Evolutionary conservation across 164 flowering plant species (phyloP).

Genomic region (Hamamelis virginiana): DNA sequence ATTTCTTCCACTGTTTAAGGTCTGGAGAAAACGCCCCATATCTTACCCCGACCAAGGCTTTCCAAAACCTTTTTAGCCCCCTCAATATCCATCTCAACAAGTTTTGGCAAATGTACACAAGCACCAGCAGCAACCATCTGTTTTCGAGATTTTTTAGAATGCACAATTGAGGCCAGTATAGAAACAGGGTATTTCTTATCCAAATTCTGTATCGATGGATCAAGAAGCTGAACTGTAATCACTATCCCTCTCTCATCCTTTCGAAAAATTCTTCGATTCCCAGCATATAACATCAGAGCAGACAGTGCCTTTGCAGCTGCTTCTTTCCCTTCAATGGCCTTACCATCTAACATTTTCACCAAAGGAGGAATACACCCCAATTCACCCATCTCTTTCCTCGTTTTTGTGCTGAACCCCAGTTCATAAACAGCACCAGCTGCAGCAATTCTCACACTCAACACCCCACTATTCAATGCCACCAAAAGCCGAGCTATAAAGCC

Average conservation of each 20-base stretch:
- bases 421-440: constrained; percentile 63
- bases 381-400: constrained; percentile 73
- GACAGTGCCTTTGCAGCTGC: constrained; percentile 67
- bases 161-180: constrained; percentile 44
- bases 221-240: constrained; percentile 61
- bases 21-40: constrained; percentile 79
- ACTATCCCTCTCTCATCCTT: constrained; percentile 72
- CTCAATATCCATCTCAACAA: constrained; percentile 67
- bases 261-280: constrained; percentile 58
- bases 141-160: constrained; percentile 66
- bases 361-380: constrained; percentile 55
- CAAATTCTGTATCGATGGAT: constrained; percentile 52
- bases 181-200: constrained; percentile 69
- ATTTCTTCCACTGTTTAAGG: constrained; percentile 28
- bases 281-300: constrained; percentile 38
- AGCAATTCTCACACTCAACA: constrained; percentile 50
- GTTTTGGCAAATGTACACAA: constrained; percentile 58
- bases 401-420: constrained; percentile 44
- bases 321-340: constrained; percentile 74
- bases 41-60: constrained; percentile 56
- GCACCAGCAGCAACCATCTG: constrained; percentile 80
- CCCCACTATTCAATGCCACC: constrained; percentile 44
- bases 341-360: constrained; percentile 74
- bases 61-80: constrained; percentile 84
- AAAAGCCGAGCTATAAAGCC: constrained; percentile 57